Evolutionary conservation across 208 protist species (phyloP), one percentile per base, ranked within the genome.

Genomic region (Acanthamoeba polyphaga): DNA sequence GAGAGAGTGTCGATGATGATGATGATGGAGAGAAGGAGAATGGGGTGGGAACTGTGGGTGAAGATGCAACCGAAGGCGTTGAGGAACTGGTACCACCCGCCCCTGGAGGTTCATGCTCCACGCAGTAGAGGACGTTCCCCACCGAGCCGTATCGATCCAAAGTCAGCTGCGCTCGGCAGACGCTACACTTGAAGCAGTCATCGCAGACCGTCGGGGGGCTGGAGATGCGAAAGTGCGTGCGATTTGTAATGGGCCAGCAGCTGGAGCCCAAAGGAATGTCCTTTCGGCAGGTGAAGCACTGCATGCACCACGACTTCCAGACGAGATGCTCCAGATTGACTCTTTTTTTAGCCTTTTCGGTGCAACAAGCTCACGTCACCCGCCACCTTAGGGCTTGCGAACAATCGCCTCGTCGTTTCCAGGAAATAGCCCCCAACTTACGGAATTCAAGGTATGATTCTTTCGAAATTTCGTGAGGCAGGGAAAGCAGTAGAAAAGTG

Each of bases 181-280:
- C 62, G 62, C 62, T 32, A 68, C 62, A 68, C 62, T 68, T 68
- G 24, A 68, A 68, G 62, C 62, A 68, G 27, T 68, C 62, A 68
- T 68, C 62, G 27, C 62, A 68, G 24, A 68, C 62, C 62, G 62
- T 68, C 24, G 62, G 62, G 3, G 62, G 62, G 62, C 62, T 68
- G 62, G 62, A 32, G 24, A 29, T 24, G 62, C 62, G 62, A 24
- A 29, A 32, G 8, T 7, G 62, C 22, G 62, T 32, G 27, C 27
- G 24, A 68, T 29, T 29, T 6, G 62, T 68, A 0, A 68, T 68
- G 62, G 62, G 62, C 62, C 62, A 68, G 62, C 62, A 68, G 24
- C 22, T 29, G 62, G 62, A 68, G 62, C 62, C 62, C 24, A 68
- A 68, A 10, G 62, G 62, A 10, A 68, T 68, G 24, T 68, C 24